Conservation (phyloP, 1,284 basidiomycete species). For the Leccinum pseudoinsigne region DNA sequence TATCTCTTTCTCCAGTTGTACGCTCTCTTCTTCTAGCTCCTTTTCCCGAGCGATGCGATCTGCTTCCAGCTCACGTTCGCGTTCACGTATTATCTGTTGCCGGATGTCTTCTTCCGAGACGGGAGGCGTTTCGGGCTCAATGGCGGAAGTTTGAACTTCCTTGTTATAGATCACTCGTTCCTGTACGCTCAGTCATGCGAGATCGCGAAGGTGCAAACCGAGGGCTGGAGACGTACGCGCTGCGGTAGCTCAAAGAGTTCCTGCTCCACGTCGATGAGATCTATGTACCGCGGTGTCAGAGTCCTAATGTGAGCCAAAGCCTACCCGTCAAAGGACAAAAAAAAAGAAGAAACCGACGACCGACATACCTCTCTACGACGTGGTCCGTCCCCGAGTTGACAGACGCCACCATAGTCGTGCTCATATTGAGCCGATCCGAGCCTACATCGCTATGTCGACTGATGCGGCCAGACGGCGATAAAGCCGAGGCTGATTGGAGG, state of each 20-base stretch:
- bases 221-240: constrained; percentile 50
- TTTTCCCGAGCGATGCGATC: constrained; percentile 50
- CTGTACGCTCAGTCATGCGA: constrained; percentile 36
- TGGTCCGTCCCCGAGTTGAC: constrained; percentile 61
- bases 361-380: constrained; percentile 61
- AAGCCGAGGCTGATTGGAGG: constrained; percentile 45
- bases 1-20: constrained; percentile 76
- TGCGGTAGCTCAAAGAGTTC: constrained; percentile 90
- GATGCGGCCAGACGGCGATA: constrained; percentile 53
- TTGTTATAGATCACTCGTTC: constrained; percentile 94
- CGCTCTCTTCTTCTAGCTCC: constrained; percentile 80
- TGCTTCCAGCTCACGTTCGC: constrained; percentile 17
- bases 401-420: constrained; percentile 47
- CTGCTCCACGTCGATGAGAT: constrained; percentile 83
- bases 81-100: constrained; percentile 65
- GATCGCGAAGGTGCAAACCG: background rate
- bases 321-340: no score
- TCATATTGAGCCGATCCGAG: constrained; percentile 44
- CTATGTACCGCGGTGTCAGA: constrained; percentile 63
- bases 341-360: background rate
- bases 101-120: constrained; percentile 73
- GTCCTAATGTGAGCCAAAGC: constrained; percentile 39
- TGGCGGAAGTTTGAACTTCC: constrained; percentile 70
- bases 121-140: constrained; percentile 50
- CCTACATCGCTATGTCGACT: constrained; percentile 68